Percentiles rank a stretch among this genome's conserved stretches.
Conservation (phyloP, 495 filamentous ascomycete genomes). For the Aeminium ludgeri region DNA sequence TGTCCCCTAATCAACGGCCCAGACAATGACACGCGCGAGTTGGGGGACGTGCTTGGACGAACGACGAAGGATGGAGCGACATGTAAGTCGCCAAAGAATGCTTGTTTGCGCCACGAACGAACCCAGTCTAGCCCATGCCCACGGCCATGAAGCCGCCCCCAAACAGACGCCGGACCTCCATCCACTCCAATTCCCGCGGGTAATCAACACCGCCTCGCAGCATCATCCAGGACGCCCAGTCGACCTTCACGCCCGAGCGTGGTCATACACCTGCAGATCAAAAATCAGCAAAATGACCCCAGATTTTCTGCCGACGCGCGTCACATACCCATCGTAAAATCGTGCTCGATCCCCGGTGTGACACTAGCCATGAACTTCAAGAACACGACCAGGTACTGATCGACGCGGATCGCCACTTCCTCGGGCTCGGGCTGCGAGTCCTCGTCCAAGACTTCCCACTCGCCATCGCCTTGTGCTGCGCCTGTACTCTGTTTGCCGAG, state of each 20-base stretch:
- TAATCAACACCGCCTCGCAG: conserved; percentile 11
- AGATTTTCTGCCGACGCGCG: background rate
- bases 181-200: conserved; percentile 12
- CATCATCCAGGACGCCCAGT: conserved; percentile 2
- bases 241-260: background rate
- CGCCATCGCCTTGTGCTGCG: conserved; percentile 38
- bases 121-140: conserved; percentile 5
- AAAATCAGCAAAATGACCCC: background rate
- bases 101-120: no score
- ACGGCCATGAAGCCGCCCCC: conserved; percentile 14
- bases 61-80: no score
- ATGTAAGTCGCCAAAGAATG: no score
- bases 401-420: conserved; percentile 81
- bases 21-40: no score
- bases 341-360: conserved; percentile 91
- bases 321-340: conserved; percentile 93
- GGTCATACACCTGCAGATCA: background rate
- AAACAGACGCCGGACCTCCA: conserved; percentile 14
- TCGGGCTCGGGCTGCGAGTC: conserved; percentile 46
- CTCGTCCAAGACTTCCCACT: conserved; percentile 66
- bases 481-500: conserved; percentile 26
- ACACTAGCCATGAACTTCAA: conserved; percentile 97
- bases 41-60: no score
- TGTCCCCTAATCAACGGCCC: no score
- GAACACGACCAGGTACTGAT: conserved; percentile 96